These are phyloP conservation scores for Melanogaster broomeanus DNA, from an alignment of 768 basidiomycete genomes.

Conservation along the genomic window DNA sequence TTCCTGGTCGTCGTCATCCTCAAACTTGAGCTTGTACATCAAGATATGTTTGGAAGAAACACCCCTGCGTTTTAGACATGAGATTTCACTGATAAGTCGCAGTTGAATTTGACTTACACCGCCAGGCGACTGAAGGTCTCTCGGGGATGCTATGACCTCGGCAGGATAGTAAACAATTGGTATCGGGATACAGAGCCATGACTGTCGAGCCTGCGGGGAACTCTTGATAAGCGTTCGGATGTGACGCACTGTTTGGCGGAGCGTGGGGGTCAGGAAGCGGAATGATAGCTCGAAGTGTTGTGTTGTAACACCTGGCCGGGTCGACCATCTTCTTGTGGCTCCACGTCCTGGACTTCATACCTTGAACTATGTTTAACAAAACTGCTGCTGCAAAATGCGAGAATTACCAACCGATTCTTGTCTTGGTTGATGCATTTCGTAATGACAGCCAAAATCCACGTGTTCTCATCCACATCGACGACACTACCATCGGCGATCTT, in stretches of 20 bases:
- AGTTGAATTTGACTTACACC: conserved; percentile 35
- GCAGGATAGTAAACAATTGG: conserved; percentile 90
- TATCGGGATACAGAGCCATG: conserved; percentile 89
- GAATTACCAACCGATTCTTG: conserved; percentile 56
- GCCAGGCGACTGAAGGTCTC: conserved; percentile 36
- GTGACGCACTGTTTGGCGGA: conserved; percentile 55
- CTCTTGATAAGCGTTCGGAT: conserved; percentile 69
- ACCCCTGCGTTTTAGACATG: conserved; percentile 19
- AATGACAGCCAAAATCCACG: conserved; percentile 82
- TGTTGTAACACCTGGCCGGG: conserved; percentile 70
- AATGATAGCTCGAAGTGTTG: conserved; percentile 70
- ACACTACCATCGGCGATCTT: conserved; percentile 52
- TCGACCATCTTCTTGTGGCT: conserved; percentile 79
- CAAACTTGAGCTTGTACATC: conserved; percentile 80
- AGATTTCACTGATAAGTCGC: conserved; percentile 4
- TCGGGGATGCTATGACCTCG: conserved; percentile 74
- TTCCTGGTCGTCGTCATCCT: conserved; percentile 86
- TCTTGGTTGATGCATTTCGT: conserved; percentile 70
- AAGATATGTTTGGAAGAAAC: conserved; percentile 50
- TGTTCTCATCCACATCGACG: conserved; percentile 48
- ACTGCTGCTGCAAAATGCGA: neutral
- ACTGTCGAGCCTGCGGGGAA: conserved; percentile 74
- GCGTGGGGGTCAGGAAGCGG: conserved; percentile 78
- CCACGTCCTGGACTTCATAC: conserved; percentile 85
- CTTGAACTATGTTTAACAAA: conserved; percentile 35